Percentiles rank a stretch among this genome's conserved stretches.
Evolutionary conservation across 2,329 filamentous ascomycete species (phyloP).

Genomic region (Arthrocladium fulminans): DNA sequence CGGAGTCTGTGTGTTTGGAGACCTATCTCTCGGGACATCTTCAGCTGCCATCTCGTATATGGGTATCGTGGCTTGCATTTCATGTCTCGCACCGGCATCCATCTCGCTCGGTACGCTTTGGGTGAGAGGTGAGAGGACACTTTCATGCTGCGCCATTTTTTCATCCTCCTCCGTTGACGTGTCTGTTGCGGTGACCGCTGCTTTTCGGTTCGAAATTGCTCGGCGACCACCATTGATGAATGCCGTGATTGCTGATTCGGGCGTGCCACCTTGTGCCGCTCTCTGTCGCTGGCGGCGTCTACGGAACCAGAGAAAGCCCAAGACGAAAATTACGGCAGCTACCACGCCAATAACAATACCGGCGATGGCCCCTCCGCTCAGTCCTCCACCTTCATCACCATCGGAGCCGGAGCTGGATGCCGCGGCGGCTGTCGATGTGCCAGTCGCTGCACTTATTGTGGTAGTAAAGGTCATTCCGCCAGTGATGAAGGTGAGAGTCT

Average conservation of each 20-base stretch:
- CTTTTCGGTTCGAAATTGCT: not conserved
- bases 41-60: not conserved
- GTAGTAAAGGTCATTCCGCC: not conserved
- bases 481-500: not conserved
- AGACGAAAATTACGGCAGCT: not conserved
- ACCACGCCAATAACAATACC: not conserved
- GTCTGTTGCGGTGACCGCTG: not conserved
- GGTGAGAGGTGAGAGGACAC: not conserved
- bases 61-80: not conserved
- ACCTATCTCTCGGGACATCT: not conserved
- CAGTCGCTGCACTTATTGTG: not conserved
- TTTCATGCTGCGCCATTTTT: not conserved
- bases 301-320: not conserved
- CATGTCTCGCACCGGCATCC: not conserved
- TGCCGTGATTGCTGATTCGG: not conserved
- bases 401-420: not conserved
- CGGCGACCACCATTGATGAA: constrained; percentile 1
- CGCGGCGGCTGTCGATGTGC: not conserved
- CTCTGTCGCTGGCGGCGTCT: not conserved
- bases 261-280: not conserved
- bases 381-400: not conserved
- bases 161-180: not conserved
- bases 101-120: not conserved
- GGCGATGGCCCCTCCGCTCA: not conserved
- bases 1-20: not conserved